These are phyloP conservation scores for Ophiostoma himal-ulmi DNA, from an alignment of 2,329 filamentous ascomycete species.

Conservation along the genomic window DNA sequence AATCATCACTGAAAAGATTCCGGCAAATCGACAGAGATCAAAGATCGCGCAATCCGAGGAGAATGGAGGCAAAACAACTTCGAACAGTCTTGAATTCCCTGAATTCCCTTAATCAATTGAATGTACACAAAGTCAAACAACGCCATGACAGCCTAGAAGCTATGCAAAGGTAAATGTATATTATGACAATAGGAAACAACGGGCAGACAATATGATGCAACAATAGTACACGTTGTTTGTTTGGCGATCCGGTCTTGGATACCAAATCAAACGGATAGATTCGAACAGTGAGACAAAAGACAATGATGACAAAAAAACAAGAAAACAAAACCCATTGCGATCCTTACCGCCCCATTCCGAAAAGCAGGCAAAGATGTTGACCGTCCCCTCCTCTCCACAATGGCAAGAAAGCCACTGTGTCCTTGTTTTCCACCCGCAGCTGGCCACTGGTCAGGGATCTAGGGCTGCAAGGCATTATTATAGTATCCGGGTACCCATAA, in stretches of 20 bases:
- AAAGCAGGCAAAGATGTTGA: slow-evolving; percentile 17
- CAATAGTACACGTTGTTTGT: slow-evolving; percentile 47
- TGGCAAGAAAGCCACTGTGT: background rate
- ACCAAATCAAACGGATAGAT: slow-evolving; percentile 20
- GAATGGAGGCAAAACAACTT: too few relatives aligned
- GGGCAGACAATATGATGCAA: slow-evolving; percentile 35
- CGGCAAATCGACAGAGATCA: too few relatives aligned
- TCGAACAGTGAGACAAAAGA: slow-evolving; percentile 20
- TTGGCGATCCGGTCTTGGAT: slow-evolving; percentile 18
- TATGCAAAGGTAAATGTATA: slow-evolving; percentile 12
- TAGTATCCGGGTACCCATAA: slow-evolving; percentile 18
- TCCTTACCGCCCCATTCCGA: slow-evolving; percentile 18
- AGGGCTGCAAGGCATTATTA: slow-evolving; percentile 18
- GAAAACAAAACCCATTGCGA: slow-evolving; percentile 24
- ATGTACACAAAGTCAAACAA: too few relatives aligned
- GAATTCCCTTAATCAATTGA: too few relatives aligned
- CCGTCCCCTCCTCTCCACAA: slow-evolving; percentile 9
- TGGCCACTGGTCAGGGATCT: background rate
- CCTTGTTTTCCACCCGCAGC: slow-evolving; percentile 12
- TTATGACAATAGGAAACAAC: slow-evolving; percentile 18
- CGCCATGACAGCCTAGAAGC: background rate
- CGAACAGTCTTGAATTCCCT: too few relatives aligned
- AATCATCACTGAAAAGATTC: too few relatives aligned
- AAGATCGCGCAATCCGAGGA: too few relatives aligned
- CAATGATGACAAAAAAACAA: background rate